Evolutionary conservation across 1,284 basidiomycete genomes (phyloP).

Genomic region (Vanrija humicola): DNA sequence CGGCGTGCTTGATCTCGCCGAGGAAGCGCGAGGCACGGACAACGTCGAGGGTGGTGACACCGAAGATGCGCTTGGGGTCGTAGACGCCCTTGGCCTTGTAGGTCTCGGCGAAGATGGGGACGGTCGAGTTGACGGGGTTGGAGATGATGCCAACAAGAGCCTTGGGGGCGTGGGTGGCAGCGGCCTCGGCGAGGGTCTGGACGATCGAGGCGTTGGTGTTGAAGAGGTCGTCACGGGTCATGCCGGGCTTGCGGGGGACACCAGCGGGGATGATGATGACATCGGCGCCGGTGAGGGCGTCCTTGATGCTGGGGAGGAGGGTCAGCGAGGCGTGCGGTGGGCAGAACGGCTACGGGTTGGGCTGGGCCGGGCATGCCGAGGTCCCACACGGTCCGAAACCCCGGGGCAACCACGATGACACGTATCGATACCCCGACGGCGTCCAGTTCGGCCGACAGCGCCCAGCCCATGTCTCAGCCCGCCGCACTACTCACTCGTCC

Average conservation of each 20-base stretch:
- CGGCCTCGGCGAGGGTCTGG: constrained; percentile 82
- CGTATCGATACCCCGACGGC: too few species aligned
- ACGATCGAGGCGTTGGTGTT: constrained; percentile 92
- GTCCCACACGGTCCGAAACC: too few species aligned
- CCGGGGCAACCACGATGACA: too few species aligned
- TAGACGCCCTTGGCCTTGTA: constrained; percentile 89
- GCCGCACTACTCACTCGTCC: constrained; percentile 43
- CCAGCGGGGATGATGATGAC: constrained; percentile 95
- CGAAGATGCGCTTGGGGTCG: constrained; percentile 88
- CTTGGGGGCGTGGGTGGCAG: constrained; percentile 80
- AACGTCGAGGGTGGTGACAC: constrained; percentile 97
- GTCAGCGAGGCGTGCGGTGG: constrained; percentile 50
- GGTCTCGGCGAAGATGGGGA: constrained; percentile 92
- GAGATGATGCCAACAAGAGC: constrained; percentile 94
- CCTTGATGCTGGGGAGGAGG: constrained; percentile 65
- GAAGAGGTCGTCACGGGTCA: constrained; percentile 53
- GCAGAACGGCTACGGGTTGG: neutral
- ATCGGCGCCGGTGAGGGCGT: constrained; percentile 77
- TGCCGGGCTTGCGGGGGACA: constrained; percentile 90
- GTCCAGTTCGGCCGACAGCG: too few species aligned
- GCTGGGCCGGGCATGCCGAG: neutral
- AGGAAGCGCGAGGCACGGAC: constrained; percentile 96
- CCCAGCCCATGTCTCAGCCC: neutral
- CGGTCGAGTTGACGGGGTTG: constrained; percentile 95
- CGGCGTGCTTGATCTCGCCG: constrained; percentile 67